A percentile compares a stretch with the other conserved stretches of the same genome.
These are phyloP conservation scores for Fusarium napiforme DNA, from an alignment of 2,329 filamentous ascomycete species.

Conservation along the genomic window DNA sequence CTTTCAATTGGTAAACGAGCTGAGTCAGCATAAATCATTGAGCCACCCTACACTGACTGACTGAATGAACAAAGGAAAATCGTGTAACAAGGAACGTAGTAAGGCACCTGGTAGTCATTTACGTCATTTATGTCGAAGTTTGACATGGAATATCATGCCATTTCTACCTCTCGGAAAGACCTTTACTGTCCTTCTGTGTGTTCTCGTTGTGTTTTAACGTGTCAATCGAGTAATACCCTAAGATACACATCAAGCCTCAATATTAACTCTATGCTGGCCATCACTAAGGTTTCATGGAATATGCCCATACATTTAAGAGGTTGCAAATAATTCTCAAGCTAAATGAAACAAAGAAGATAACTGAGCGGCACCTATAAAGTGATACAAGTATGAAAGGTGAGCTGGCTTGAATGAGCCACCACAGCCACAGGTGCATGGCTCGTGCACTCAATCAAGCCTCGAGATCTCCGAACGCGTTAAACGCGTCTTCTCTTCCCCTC, in stretches of 20 bases:
- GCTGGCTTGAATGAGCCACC: not conserved
- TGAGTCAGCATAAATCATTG: constrained; percentile 21
- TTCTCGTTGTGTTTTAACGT: not conserved
- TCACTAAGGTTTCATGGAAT: not conserved
- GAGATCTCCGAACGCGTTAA: constrained; percentile 24
- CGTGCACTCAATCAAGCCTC: constrained; percentile 26
- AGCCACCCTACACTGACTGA: constrained; percentile 14
- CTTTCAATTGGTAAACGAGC: constrained; percentile 24
- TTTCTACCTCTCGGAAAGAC: not conserved
- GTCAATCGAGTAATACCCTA: not conserved
- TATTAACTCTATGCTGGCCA: not conserved
- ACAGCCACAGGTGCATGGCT: constrained; percentile 4
- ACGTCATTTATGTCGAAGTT: too few relatives aligned
- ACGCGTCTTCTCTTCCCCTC: constrained; percentile 21
- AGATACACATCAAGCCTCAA: not conserved
- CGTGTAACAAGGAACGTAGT: not conserved
- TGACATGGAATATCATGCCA: not conserved
- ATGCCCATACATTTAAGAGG: not conserved
- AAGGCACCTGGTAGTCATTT: not conserved
- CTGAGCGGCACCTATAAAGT: not conserved
- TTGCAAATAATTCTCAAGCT: not conserved
- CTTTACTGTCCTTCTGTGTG: not conserved
- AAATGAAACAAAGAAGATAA: not conserved
- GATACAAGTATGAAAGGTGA: not conserved
- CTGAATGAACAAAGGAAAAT: not conserved